Conservation (phyloP, 2,329 filamentous ascomycete genomes). For the Monilinia laxa region DNA sequence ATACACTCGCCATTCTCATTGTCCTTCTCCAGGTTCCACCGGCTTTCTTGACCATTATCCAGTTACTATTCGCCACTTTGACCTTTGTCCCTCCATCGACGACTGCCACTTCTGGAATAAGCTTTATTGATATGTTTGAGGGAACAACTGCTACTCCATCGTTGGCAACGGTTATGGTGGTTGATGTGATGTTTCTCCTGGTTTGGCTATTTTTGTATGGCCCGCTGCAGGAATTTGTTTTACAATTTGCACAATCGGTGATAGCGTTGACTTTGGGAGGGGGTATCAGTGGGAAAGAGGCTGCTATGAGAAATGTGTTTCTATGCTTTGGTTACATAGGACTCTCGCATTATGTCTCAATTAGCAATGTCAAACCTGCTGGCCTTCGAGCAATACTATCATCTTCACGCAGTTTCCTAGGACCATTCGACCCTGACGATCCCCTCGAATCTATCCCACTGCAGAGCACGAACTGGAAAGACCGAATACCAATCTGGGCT, state of each 20-base stretch:
- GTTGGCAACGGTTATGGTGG: slow-evolving; percentile 76
- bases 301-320: slow-evolving; percentile 69
- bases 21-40: slow-evolving; percentile 91
- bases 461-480: slow-evolving; percentile 52
- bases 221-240: slow-evolving; percentile 80
- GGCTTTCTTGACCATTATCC: slow-evolving; percentile 82
- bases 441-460: slow-evolving; percentile 46
- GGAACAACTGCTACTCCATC: slow-evolving; percentile 83
- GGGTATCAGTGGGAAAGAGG: slow-evolving; percentile 67
- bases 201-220: slow-evolving; percentile 87
- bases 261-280: slow-evolving; percentile 89
- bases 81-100: slow-evolving; percentile 87
- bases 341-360: slow-evolving; percentile 37
- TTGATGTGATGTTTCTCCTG: slow-evolving; percentile 79
- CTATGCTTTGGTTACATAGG: slow-evolving; percentile 68
- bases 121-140: slow-evolving; percentile 88
- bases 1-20: slow-evolving; percentile 95
- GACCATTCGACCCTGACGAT: slow-evolving; percentile 44
- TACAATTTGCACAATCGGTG: slow-evolving; percentile 89
- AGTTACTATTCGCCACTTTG: slow-evolving; percentile 87
- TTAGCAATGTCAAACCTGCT: slow-evolving; percentile 33
- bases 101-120: slow-evolving; percentile 67
- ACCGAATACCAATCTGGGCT: slow-evolving; percentile 61
- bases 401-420: slow-evolving; percentile 33
- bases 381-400: slow-evolving; percentile 37